Conservation (phyloP, 768 basidiomycete genomes). For the Baorangia bicolor region DNA sequence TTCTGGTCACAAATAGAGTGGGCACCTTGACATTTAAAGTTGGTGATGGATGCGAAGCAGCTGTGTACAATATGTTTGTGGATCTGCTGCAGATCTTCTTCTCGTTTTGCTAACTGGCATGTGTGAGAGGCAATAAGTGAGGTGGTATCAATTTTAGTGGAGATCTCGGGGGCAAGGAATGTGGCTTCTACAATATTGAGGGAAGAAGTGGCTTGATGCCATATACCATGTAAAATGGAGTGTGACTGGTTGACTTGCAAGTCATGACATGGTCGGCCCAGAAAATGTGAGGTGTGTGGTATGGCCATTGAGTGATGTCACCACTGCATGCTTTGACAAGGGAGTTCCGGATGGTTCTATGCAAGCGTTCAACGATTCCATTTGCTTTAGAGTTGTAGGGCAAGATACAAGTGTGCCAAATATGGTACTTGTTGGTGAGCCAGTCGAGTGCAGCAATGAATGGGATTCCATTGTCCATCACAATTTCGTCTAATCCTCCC, state of each 20-base stretch:
- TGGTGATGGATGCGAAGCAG: no score
- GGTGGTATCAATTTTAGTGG: no score
- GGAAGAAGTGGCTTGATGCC: no score
- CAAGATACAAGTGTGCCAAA: conserved; percentile 40
- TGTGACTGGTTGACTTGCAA: not conserved
- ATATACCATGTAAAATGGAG: not conserved
- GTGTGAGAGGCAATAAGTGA: not conserved
- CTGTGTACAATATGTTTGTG: no score
- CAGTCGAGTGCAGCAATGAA: conserved; percentile 26
- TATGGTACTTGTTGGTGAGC: conserved; percentile 29
- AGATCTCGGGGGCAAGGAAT: no score
- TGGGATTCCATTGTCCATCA: conserved; percentile 42
- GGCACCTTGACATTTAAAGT: no score
- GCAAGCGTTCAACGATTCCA: conserved; percentile 35
- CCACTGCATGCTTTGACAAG: conserved; percentile 36
- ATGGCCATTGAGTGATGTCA: conserved; percentile 34
- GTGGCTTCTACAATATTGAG: no score
- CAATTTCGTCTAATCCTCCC: conserved; percentile 38
- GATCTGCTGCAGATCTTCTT: no score
- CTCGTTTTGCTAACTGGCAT: not conserved
- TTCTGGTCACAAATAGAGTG: no score
- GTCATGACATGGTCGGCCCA: conserved; percentile 34
- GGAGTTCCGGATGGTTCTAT: conserved; percentile 33
- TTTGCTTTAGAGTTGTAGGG: conserved; percentile 44
- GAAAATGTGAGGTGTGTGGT: conserved; percentile 24